Evolutionary conservation across 139 green algal genomes (phyloP).

Genomic region (Haematococcus lacustris): DNA sequence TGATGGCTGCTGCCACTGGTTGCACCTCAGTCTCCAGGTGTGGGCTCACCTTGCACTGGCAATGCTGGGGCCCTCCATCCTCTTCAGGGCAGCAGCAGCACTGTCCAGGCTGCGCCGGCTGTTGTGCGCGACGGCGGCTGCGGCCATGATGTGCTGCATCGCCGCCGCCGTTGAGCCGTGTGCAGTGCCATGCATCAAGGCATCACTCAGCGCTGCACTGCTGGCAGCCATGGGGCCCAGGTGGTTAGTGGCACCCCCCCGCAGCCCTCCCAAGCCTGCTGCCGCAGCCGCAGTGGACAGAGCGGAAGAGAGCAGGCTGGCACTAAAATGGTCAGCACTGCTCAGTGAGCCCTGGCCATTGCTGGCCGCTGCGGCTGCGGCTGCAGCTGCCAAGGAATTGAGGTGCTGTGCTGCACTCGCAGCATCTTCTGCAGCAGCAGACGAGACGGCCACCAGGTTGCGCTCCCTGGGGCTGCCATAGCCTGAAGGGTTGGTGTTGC

Average conservation of each 20-base stretch:
- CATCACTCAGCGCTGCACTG: background rate
- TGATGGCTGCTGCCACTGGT: too few relatives aligned
- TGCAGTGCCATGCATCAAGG: too few relatives aligned
- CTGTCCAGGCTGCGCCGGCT: conserved; percentile 28
- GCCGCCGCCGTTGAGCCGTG: conserved; percentile 17
- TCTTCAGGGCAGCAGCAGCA: conserved; percentile 14
- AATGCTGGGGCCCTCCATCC: conserved; percentile 45
- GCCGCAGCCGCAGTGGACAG: background rate
- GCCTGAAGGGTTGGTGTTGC: too few relatives aligned
- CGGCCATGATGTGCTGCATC: conserved; percentile 39
- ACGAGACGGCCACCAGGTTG: background rate
- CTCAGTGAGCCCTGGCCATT: too few relatives aligned
- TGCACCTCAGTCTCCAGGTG: too few relatives aligned
- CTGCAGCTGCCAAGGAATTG: too few relatives aligned
- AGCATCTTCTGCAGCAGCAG: background rate
- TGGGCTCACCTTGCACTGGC: conserved; percentile 26
- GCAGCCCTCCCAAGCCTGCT: background rate
- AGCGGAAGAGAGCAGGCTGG: background rate
- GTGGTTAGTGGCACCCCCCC: background rate
- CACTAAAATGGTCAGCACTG: background rate
- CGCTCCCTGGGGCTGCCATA: conserved; percentile 3
- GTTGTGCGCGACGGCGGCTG: conserved; percentile 24
- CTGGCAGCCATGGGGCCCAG: background rate
- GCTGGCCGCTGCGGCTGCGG: too few relatives aligned
- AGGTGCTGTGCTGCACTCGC: too few relatives aligned